Evolutionary conservation across 202 grass and related monocot species (phyloP).

Genomic region (Cymbopogon flexuosus): DNA sequence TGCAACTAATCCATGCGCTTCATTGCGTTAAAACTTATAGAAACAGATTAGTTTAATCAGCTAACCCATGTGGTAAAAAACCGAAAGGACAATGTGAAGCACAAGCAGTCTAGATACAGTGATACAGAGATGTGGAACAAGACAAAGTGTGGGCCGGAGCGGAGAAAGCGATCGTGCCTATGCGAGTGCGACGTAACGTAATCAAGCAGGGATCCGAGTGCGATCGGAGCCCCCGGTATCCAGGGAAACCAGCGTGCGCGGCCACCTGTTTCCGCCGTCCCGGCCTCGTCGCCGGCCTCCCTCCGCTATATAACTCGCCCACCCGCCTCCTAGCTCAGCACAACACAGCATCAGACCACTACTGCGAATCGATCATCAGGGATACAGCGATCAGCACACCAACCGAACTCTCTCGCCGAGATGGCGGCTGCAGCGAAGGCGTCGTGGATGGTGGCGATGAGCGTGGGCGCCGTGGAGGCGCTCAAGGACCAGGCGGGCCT

Average conservation of each 20-base stretch:
- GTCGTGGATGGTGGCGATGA: constrained; percentile 51
- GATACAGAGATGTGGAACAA: neutral
- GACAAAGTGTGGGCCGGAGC: neutral
- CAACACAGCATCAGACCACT: neutral
- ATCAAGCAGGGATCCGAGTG: neutral
- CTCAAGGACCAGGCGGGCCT: constrained; percentile 65
- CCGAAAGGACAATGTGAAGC: neutral
- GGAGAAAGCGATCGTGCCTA: neutral
- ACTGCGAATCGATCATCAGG: neutral
- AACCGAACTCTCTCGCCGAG: neutral
- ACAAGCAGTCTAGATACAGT: neutral
- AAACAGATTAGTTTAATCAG: neutral
- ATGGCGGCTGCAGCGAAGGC: constrained; percentile 42
- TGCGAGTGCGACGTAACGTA: neutral
- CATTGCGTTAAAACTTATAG: neutral
- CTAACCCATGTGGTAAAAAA: neutral
- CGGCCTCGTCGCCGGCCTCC: neutral
- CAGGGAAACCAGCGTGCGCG: constrained; percentile 18
- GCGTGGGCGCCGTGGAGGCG: constrained; percentile 59
- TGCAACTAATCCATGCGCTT: neutral
- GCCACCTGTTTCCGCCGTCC: constrained; percentile 16
- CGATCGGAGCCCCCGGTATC: neutral
- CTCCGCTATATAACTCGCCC: neutral
- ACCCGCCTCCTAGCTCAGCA: neutral
- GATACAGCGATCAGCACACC: neutral